Base-by-base conservation (phyloP, 371 early-diverging fungal species). In the Mortierella sp. region DNA sequence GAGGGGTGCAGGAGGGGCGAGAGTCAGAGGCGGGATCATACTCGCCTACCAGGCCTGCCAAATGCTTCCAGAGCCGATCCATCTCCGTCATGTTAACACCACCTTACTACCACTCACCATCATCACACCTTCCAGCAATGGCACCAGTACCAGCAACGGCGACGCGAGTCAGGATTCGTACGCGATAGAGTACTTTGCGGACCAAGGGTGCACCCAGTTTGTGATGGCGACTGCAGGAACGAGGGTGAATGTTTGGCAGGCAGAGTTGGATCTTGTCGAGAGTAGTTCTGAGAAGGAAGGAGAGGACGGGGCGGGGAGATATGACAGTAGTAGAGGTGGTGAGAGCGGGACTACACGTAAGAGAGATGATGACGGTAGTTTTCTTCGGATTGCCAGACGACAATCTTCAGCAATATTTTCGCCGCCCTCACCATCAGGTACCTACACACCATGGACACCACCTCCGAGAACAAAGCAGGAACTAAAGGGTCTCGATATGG, bases 141-240 rank as follows among this genome's bases (percentile, higher is more conserved):
- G 38, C 21, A 32, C 32, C 16, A 16, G 18, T 2, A 35, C 5
- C 29, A 32, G 35, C 1, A 16, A 63, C 2, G 16, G 32, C 35
- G 6, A 4, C 1, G 18, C 5, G 51, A 21, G 0, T 54, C 21
- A 72, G 21, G 46, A 44, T 43, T 49, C 76, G 24, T 70, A 46
- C 41, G 76, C 70, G 44, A 70, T 70, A 29, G 70, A 75, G 54
- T 75, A 70, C 41, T 75, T 75, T 75, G 70, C 51, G 32, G 43
- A 75, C 27, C 41, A 70, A 41, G 70, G 27, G 32, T 70, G 70
- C 24, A 38, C 55, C 1, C 51, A 51, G 27, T 75, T 75, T 51
- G 14, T 75, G 27, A 41, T 75, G 70, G 21, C 75, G 12, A 51
- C 48, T 11, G 70, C 70, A 1, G 70, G 76, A 32, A 35, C 65